Conservation (phyloP, 768 basidiomycete species). For the Pleurotus cornucopiae region DNA sequence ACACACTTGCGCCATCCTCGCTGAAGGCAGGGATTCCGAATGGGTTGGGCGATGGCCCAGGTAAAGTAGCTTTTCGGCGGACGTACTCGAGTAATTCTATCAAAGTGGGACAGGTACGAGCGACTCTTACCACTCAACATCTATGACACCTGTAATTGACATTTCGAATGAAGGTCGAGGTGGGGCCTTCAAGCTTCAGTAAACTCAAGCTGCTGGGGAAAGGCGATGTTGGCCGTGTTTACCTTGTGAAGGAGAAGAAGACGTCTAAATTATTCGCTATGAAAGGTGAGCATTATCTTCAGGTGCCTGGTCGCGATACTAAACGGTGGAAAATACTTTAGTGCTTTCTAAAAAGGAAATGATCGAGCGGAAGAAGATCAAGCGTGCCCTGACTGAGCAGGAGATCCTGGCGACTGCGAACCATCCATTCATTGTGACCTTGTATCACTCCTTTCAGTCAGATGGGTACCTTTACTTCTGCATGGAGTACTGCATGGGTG, state of each 20-base stretch:
- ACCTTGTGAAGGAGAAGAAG: constrained; percentile 98
- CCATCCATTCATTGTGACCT: constrained; percentile 98
- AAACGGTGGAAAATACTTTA: constrained; percentile 36
- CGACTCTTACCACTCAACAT: constrained; percentile 11
- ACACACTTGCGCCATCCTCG: constrained; percentile 30
- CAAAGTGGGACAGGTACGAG: constrained; percentile 79
- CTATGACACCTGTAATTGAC: constrained; percentile 10
- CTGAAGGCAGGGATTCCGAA: constrained; percentile 41
- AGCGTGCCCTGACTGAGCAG: constrained; percentile 96
- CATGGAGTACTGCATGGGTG: constrained; percentile 99
- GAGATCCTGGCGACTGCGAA: constrained; percentile 98
- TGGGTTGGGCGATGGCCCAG: constrained; percentile 44
- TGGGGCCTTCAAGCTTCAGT: constrained; percentile 88
- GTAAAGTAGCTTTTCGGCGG: constrained; percentile 76
- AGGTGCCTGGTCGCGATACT: constrained; percentile 23
- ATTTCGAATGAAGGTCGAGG: constrained; percentile 66
- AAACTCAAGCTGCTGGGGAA: constrained; percentile 99
- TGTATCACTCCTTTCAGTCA: constrained; percentile 99
- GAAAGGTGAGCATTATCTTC: constrained; percentile 73
- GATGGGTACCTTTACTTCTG: constrained; percentile 98
- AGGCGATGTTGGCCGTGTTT: constrained; percentile 98
- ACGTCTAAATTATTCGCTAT: constrained; percentile 93
- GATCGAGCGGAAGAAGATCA: constrained; percentile 99
- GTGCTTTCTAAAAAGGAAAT: constrained; percentile 99
- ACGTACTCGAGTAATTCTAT: constrained; percentile 99